A percentile compares a stretch with the other conserved stretches of the same genome.
These are phyloP conservation scores for Geoglossum cookeanum DNA, from an alignment of 2,329 filamentous ascomycete species.

Conservation along the genomic window DNA sequence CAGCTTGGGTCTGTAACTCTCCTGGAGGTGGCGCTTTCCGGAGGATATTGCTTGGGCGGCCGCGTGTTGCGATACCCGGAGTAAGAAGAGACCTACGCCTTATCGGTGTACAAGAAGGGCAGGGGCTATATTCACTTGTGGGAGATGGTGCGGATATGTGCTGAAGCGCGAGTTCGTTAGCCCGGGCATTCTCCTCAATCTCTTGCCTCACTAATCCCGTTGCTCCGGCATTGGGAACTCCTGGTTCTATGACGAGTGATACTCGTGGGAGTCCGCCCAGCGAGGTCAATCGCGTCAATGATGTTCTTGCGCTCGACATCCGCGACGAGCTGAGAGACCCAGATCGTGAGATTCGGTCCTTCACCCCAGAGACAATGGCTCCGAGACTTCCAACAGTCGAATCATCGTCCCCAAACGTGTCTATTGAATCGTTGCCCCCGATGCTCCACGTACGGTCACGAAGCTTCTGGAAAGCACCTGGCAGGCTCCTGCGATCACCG, in stretches of 20 bases:
- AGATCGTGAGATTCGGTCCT: slow-evolving; percentile 2
- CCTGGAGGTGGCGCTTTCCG: slow-evolving; percentile 2
- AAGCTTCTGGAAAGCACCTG: not conserved
- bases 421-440: not conserved
- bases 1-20: not conserved
- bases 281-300: slow-evolving; percentile 1
- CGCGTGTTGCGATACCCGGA: slow-evolving; percentile 4
- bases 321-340: not conserved
- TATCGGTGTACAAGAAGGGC: not conserved
- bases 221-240: not conserved
- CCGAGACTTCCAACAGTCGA: not conserved
- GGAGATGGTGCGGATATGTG: not conserved
- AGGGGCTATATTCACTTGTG: not conserved
- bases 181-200: not conserved
- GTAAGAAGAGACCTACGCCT: slow-evolving; percentile 5
- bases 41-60: not conserved
- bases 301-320: slow-evolving; percentile 1
- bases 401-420: not conserved
- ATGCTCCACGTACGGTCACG: not conserved
- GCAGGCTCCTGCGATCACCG: not conserved
- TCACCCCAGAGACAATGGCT: not conserved
- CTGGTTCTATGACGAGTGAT: not conserved
- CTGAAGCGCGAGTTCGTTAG: not conserved
- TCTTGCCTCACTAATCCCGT: not conserved
- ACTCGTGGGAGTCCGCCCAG: not conserved